Conservation (phyloP, 2,329 filamentous ascomycete genomes). For the Phialemoniopsis sp. region DNA sequence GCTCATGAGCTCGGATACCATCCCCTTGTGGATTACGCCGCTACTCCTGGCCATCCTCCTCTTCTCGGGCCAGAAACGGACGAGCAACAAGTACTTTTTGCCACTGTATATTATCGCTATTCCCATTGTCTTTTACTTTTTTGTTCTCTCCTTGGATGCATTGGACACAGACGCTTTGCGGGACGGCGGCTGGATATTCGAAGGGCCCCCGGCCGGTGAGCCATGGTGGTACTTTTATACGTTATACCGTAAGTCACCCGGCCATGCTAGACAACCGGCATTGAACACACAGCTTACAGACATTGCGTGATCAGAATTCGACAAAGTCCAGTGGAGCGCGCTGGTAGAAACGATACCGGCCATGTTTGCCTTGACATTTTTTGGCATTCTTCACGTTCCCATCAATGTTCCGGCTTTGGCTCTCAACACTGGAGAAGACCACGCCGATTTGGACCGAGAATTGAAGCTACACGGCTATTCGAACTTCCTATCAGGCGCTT, state of each 20-base stretch:
- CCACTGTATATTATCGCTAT: constrained; percentile 82
- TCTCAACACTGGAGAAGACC: constrained; percentile 86
- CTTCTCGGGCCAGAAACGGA: constrained; percentile 70
- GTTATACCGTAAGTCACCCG: constrained; percentile 69
- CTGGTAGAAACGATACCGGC: constrained; percentile 82
- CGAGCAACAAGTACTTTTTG: constrained; percentile 79
- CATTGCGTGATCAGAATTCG: constrained; percentile 57
- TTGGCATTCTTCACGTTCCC: constrained; percentile 92
- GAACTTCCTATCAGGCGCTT: constrained; percentile 81
- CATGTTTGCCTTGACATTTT: constrained; percentile 96
- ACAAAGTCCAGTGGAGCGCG: constrained; percentile 77
- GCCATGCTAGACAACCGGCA: background rate
- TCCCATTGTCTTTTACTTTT: constrained; percentile 72
- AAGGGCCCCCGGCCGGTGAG: constrained; percentile 76
- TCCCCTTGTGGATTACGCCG: constrained; percentile 80
- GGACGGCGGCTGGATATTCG: constrained; percentile 82
- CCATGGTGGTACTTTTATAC: constrained; percentile 99
- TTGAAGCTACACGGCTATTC: constrained; percentile 90
- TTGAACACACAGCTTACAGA: constrained; percentile 12
- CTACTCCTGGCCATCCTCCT: constrained; percentile 71
- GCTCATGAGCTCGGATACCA: constrained; percentile 68
- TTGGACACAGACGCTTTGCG: constrained; percentile 66
- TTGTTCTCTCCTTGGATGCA: constrained; percentile 65
- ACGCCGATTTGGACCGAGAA: constrained; percentile 86
- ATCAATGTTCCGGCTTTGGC: constrained; percentile 96